A percentile compares a stretch with the other conserved stretches of the same genome.
Evolutionary conservation across 2,329 filamentous ascomycete species (phyloP).

Genomic region (Trichocomaceae sp.): DNA sequence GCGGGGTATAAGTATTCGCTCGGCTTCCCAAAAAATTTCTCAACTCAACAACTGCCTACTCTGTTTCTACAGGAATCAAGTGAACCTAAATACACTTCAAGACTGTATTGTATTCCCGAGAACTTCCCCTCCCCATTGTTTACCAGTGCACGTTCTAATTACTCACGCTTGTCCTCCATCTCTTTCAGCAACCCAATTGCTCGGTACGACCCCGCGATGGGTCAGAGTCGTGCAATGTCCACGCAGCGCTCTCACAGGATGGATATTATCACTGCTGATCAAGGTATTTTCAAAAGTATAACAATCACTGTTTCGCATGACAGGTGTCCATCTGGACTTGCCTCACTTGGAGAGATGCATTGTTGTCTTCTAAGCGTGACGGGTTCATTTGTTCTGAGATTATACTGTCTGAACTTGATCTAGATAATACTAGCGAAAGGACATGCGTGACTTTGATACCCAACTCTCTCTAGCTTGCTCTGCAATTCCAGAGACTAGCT

Average conservation of each 20-base stretch:
- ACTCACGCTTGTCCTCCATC: not conserved
- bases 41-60: too few species aligned
- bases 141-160: not conserved
- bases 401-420: conserved; percentile 78
- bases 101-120: not conserved
- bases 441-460: conserved; percentile 64
- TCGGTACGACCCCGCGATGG: conserved; percentile 13
- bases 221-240: conserved; percentile 10
- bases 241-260: conserved; percentile 15
- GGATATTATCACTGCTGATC: conserved; percentile 27
- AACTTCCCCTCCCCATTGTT: not conserved
- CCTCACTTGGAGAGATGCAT: conserved; percentile 13
- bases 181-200: not conserved
- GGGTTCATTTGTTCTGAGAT: conserved; percentile 56
- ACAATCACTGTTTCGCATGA: conserved; percentile 37
- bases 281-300: conserved; percentile 39
- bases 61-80: not conserved
- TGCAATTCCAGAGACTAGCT: not conserved
- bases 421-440: conserved; percentile 84
- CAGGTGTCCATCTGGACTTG: conserved; percentile 34
- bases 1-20: too few species aligned
- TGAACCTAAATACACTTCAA: not conserved
- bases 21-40: too few species aligned
- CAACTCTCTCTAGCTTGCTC: conserved; percentile 23
- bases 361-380: not conserved